phyloP scores from a whole-genome alignment of 192 early-diverging fungal species.

The Piromyces finnis region DNA sequence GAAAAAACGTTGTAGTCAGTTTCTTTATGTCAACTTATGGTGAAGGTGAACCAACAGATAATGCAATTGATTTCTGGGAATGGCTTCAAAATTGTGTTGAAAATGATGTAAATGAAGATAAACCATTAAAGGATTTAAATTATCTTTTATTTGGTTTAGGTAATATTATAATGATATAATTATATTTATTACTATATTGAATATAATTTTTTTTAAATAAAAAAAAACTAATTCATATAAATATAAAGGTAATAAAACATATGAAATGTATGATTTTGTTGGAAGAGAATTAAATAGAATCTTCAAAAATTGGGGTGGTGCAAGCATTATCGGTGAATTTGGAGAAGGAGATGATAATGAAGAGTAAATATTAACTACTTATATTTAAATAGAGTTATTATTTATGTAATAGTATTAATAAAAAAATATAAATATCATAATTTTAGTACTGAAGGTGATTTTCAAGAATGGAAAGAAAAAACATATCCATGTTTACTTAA shows the following conservation, averaged over 20 bases:
- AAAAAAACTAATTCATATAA: too few relatives aligned
- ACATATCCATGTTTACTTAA: conserved; percentile 60
- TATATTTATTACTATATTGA: too few relatives aligned
- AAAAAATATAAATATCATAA: too few relatives aligned
- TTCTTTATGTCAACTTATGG: conserved; percentile 95
- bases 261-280: conserved; percentile 81
- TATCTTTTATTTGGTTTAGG: conserved; percentile 74
- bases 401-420: too few relatives aligned
- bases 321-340: conserved; percentile 44
- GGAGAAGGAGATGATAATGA: conserved; percentile 97
- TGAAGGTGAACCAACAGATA: conserved; percentile 97
- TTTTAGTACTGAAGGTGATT: conserved; percentile 82
- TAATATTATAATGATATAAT: neutral
- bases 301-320: conserved; percentile 51
- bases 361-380: conserved; percentile 5
- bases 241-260: conserved; percentile 47
- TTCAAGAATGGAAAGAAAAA: conserved; percentile 80
- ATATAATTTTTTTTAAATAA: too few relatives aligned
- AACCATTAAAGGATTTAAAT: conserved; percentile 23
- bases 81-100: conserved; percentile 33
- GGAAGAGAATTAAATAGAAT: conserved; percentile 46
- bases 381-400: too few relatives aligned
- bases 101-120: conserved; percentile 38
- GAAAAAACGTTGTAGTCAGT: conserved; percentile 40
- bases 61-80: conserved; percentile 86